Base-by-base conservation (phyloP, 2,329 filamentous ascomycete species). In the Colletotrichum echinochloae region DNA sequence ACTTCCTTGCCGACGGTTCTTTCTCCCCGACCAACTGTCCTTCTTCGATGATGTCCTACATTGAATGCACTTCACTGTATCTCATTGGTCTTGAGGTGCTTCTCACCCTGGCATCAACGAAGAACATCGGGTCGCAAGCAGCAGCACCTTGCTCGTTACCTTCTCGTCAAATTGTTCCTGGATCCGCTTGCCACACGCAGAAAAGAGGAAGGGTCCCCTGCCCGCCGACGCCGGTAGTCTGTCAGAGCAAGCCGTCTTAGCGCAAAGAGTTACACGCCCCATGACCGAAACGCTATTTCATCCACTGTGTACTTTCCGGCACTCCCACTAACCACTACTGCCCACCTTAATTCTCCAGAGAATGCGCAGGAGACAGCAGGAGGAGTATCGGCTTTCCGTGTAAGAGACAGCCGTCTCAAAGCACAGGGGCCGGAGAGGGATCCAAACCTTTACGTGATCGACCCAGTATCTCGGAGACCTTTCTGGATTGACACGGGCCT, bases 361-460 rank as follows among this genome's bases (percentile, higher is more conserved):
- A 61, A 56, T 14, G 30, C 20, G 44, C 16, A 56, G 56, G 51
- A 54, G 41, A 60, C 44, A 37, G 33, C 16, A 30, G 56, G 18
- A 65, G 62, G 44, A 41, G 37, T 35, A n/a, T 37, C n/a, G 46
- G 57, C 39, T 7, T 52, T 26, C 64, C 57, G 54, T 67, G 51
- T 59, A 49, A 37, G 20, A 56, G 28, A 61, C 11, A 44, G 54
- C 35, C 30, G 23, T 41, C 64, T 70, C 67, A 62, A 62, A 33
- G 67, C 46, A 66, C 51, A 67, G 64, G 64, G 64, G 64, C 59
- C 67, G 67, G 64, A 62, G 57, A 51, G 52, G 66, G 54, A 67
- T 62, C 41, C 56, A 70, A 66, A 66, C 64, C 64, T 64, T 70
- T 70, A 70, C 67, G 67, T 70, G 67, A 67, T 67, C 37, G 67